Evolutionary conservation across 1,139 yeast species (phyloP), one percentile per base, ranked within the genome.

Genomic region (Lodderomyces theae): DNA sequence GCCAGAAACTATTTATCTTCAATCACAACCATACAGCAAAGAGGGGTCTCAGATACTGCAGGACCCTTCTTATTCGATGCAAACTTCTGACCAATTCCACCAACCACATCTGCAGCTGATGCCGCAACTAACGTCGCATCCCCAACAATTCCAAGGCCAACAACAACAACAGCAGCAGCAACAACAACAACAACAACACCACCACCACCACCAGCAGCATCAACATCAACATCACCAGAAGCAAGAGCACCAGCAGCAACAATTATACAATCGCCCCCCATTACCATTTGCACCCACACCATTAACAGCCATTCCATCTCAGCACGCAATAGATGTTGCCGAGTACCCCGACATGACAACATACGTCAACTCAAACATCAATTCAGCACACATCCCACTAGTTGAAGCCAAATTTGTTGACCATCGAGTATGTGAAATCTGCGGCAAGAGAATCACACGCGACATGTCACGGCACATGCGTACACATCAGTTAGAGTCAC

Each of bases 381-480:
- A 12, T 7, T 56, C 53, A 37, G 56, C 66, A 11, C 55, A 58
- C 15, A 59, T 64, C 0, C 75, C 75, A 7, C 51, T 65, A 43
- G 75, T 69, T 12, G 72, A 66, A 35, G 48, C 56, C 9, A 54
- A 56, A 30, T 62, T 62, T 44, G 61, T 62, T 15, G 67, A 62
- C 42, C 53, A 51, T 42, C 52, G 48, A 12, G 62, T 60, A 15
- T 82, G 87, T 54, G 66, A 63, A 2, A 62, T 78, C n/a, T 82
- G 88, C 58, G 74, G 77, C 16, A 78, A 77, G 50, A 60, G 68
- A 42, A 79, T 81, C 42, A 67, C 77, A 12, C 64, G 88, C 45
- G 88, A 82, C 55, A 69, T 82, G 69, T 71, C 82, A 1, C 63
- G 88, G 35, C 88, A 82, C 52, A 63, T 79, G 68, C 60, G 87